These are phyloP conservation scores for Mycena venus DNA, from an alignment of 768 basidiomycete genomes.

Conservation along the genomic window DNA sequence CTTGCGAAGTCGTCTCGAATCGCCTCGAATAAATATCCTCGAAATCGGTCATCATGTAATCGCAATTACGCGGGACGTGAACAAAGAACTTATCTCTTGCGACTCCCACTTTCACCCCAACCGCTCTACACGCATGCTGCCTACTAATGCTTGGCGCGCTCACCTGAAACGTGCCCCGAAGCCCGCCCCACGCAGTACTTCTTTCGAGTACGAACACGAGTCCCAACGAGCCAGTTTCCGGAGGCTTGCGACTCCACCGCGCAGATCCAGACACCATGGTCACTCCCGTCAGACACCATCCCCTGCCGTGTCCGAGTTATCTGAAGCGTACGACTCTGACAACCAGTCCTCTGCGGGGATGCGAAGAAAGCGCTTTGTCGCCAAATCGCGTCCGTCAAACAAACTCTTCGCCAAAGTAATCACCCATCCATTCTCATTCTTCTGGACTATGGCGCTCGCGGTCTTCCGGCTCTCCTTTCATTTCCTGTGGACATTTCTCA, in stretches of 20 bases:
- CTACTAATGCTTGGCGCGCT: slow-evolving; percentile 77
- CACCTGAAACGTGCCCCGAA: slow-evolving; percentile 60
- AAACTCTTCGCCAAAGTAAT: background rate
- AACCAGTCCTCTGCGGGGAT: slow-evolving; percentile 64
- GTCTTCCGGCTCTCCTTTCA: background rate
- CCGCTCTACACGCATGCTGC: slow-evolving; percentile 31
- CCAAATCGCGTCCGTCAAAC: background rate
- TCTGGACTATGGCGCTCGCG: background rate
- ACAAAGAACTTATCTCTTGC: background rate
- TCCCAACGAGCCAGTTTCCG: slow-evolving; percentile 64
- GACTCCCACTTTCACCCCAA: background rate
- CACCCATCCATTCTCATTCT: background rate
- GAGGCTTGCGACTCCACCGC: slow-evolving; percentile 72
- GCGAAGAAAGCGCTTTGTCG: background rate
- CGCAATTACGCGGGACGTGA: background rate
- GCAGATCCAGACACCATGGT: slow-evolving; percentile 41
- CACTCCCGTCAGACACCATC: slow-evolving; percentile 58
- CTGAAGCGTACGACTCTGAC: slow-evolving; percentile 75
- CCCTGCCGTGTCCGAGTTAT: slow-evolving; percentile 42
- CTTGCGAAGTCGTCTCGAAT: no score
- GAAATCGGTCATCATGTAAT: background rate
- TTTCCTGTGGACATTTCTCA: background rate
- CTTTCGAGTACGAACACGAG: slow-evolving; percentile 82
- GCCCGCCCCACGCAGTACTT: slow-evolving; percentile 75
- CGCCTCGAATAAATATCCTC: background rate